A percentile compares a stretch with the other conserved stretches of the same genome.
These are phyloP conservation scores for Daldinia childiae DNA, from an alignment of 495 filamentous ascomycete species.

Conservation along the genomic window DNA sequence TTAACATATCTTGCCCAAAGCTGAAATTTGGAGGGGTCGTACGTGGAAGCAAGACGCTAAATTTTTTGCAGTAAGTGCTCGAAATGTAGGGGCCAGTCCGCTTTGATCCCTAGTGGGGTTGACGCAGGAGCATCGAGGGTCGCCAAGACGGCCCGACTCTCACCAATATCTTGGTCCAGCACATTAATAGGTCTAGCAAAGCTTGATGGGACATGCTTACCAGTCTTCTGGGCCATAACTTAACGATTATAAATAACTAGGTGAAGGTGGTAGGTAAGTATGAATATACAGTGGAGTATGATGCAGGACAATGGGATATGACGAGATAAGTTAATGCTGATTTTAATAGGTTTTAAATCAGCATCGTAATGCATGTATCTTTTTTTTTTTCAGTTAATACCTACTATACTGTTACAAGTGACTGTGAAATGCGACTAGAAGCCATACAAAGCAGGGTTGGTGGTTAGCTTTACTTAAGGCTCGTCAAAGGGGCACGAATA, in stretches of 20 bases:
- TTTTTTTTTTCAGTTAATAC: too few species aligned
- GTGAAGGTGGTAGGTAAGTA: background rate
- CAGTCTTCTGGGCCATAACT: background rate
- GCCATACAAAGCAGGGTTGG: too few species aligned
- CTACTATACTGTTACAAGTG: too few species aligned
- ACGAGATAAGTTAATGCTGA: too few species aligned
- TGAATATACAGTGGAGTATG: background rate
- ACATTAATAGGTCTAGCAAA: background rate
- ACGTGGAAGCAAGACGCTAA: background rate
- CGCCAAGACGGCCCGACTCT: slow-evolving; percentile 37
- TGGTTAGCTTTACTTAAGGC: too few species aligned
- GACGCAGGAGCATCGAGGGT: slow-evolving; percentile 10
- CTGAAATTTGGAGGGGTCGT: background rate
- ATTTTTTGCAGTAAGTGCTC: background rate
- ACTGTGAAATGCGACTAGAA: too few species aligned
- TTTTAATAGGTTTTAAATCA: too few species aligned
- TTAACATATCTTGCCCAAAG: background rate
- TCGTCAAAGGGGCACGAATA: too few species aligned
- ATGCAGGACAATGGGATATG: background rate
- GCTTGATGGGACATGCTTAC: background rate
- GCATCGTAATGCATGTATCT: too few species aligned
- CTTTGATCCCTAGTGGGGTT: slow-evolving; percentile 12
- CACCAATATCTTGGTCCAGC: background rate
- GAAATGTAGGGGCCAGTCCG: background rate
- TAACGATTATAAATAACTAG: background rate